Conservation (phyloP, 2,329 filamentous ascomycete species). For the Chrysoporthe puriensis region DNA sequence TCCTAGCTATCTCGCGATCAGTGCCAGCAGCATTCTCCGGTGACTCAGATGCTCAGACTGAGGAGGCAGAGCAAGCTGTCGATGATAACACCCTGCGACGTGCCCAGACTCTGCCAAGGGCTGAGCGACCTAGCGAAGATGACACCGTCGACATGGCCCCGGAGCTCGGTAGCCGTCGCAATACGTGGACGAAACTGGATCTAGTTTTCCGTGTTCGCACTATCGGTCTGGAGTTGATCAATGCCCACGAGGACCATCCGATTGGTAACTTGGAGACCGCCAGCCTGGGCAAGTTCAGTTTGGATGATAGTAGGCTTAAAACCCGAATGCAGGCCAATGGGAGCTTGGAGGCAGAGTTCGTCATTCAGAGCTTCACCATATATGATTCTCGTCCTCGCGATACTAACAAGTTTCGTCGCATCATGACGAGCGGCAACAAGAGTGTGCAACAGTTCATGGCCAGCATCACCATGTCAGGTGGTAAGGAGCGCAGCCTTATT, state of each 20-base stretch:
- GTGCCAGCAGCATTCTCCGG: conserved; percentile 86
- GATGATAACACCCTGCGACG: conserved; percentile 58
- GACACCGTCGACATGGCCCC: conserved; percentile 63
- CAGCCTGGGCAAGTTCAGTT: conserved; percentile 89
- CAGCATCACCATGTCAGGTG: conserved; percentile 88
- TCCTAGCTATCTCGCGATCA: conserved; percentile 84
- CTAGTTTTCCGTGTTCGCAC: conserved; percentile 87
- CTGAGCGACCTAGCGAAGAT: conserved; percentile 48
- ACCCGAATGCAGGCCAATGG: conserved; percentile 90
- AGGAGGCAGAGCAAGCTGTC: conserved; percentile 76
- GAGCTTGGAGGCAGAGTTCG: conserved; percentile 87
- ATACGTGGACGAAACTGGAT: conserved; percentile 91
- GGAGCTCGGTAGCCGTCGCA: conserved; percentile 68
- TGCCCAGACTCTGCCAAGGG: conserved; percentile 52
- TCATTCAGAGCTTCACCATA: conserved; percentile 94
- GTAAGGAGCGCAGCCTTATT: conserved; percentile 79
- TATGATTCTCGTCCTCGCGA: conserved; percentile 87
- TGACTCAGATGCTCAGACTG: conserved; percentile 70
- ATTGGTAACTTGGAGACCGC: conserved; percentile 77
- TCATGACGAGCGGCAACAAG: conserved; percentile 96
- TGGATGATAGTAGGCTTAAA: conserved; percentile 92
- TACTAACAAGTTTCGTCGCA: conserved; percentile 94
- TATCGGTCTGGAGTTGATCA: conserved; percentile 84
- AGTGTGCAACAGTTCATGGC: conserved; percentile 98
- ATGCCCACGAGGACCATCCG: conserved; percentile 74